A percentile compares a stretch with the other conserved stretches of the same genome.
Evolutionary conservation across 108 stramenopile genomes (phyloP).

Genomic region (Cyclotella kingstonii): DNA sequence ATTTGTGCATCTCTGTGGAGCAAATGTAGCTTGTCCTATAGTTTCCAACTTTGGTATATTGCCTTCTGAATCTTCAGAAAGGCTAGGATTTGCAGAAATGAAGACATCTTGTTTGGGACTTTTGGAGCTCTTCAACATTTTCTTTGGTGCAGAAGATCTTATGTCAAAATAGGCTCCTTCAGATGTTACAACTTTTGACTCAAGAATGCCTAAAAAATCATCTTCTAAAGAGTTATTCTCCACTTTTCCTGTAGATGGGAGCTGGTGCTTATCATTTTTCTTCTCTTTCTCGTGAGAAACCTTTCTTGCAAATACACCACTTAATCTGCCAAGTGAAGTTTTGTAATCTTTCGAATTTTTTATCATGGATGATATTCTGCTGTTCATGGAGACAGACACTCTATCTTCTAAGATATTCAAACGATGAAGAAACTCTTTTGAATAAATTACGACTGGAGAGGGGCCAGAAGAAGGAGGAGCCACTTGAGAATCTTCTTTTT

Average conservation of each 20-base stretch:
- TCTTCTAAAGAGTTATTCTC: not conserved
- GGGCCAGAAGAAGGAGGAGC: slow-evolving; percentile 10
- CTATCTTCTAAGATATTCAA: slow-evolving; percentile 47
- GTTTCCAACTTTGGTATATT: no score
- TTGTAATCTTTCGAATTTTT: slow-evolving; percentile 10
- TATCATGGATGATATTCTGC: slow-evolving; percentile 27
- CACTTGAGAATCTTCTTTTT: not conserved
- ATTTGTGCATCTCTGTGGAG: not conserved
- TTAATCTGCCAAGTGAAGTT: slow-evolving; percentile 21
- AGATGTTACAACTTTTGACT: not conserved
- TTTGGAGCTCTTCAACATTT: no score
- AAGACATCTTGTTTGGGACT: no score
- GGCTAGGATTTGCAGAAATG: no score
- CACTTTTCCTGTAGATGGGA: not conserved
- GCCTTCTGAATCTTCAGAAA: no score
- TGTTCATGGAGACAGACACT: slow-evolving; percentile 30
- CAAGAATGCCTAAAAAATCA: slow-evolving; percentile 1
- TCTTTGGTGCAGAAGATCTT: no score
- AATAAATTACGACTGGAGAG: slow-evolving; percentile 6
- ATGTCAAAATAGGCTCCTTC: not conserved
- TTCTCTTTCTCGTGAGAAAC: not conserved
- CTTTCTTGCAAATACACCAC: slow-evolving; percentile 5
- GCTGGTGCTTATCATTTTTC: not conserved
- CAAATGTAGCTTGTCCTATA: no score
- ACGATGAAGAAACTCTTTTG: slow-evolving; percentile 23